Base-by-base conservation (phyloP, 768 basidiomycete genomes). In the Mycena albidolilacea region DNA sequence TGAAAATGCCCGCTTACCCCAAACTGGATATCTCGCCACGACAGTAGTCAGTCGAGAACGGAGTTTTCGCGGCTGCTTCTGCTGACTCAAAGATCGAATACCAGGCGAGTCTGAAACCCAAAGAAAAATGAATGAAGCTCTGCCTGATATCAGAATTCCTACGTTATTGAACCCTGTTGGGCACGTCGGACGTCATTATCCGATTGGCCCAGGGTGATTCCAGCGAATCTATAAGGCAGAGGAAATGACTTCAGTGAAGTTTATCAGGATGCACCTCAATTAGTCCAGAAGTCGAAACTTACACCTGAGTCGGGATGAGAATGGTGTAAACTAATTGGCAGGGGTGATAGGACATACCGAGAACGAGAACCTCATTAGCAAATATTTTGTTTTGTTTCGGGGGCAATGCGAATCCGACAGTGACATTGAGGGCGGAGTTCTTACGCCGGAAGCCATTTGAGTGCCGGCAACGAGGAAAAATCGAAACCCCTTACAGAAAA, bases 201-300 rank as follows among this genome's bases (percentile, higher is more conserved):
- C 19, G 37, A 23, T 7, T 67, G 30, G 30, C 30, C 57, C 19
- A 68, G 21, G 19, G 39, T 17, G 1, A 60, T 44, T 59, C 57
- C 67, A 38, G 67, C 57, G 46, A 46, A 68, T 60, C 67, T 58
- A n/a, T 68, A 68, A 9, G 67, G 67, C 30, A 68, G 19, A 21
- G 67, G 44, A 19, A 68, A 68, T 9, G 58, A 68, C 67, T 68
- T 5, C 30, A 30, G 3, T 30, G 2, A 30, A 30, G 30, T 30
- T 30, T 30, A 30, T 2, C 30, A 30, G 30, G 30, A 30, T 30
- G 30, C 12, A 48, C 9, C 3, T 48, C 43, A 30, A 35, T 4
- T 30, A 3, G 30, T 30, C 30, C 30, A 3, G 30, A 30, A 30
- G 17, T 5, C 30, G 8, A 10, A 30, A 60, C 35, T 68, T 38